These are phyloP conservation scores for Stephania cephalantha DNA, from an alignment of 164 flowering plant species.

Conservation along the genomic window DNA sequence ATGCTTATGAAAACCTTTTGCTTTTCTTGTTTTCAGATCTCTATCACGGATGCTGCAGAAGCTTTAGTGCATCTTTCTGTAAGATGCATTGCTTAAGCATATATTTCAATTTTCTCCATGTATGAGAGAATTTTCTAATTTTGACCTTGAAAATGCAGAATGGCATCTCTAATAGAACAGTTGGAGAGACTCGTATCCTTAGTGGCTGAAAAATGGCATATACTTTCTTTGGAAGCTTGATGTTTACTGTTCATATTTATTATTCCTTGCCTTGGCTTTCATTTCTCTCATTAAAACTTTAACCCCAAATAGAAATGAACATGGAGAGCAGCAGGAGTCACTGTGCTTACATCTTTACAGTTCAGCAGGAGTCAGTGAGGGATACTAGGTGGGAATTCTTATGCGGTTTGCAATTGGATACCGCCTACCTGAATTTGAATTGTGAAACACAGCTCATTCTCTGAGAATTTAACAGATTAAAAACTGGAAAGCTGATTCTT, in stretches of 20 bases:
- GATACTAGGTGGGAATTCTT: slow-evolving; percentile 44
- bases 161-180: slow-evolving; percentile 79
- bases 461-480: slow-evolving; percentile 30
- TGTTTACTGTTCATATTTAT: background rate
- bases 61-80: slow-evolving; percentile 60
- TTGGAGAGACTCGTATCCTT: slow-evolving; percentile 94
- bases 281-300: slow-evolving; percentile 15
- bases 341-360: slow-evolving; percentile 56
- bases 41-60: slow-evolving; percentile 43
- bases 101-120: background rate
- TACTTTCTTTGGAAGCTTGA: background rate
- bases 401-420: background rate
- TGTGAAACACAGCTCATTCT: slow-evolving; percentile 1
- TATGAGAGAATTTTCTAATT: slow-evolving; percentile 15
- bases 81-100: slow-evolving; percentile 27
- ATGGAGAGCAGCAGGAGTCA: slow-evolving; percentile 90
- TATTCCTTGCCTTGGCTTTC: slow-evolving; percentile 1
- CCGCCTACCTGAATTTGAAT: background rate
- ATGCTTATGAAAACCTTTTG: background rate
- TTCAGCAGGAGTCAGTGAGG: slow-evolving; percentile 38
- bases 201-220: background rate
- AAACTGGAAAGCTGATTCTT: slow-evolving; percentile 63
- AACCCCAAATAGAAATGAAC: slow-evolving; percentile 64
- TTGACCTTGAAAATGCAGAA: slow-evolving; percentile 36
- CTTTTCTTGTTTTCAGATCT: slow-evolving; percentile 34